Evolutionary conservation across 495 filamentous ascomycete species (phyloP).

Genomic region (Trichoderma orchidacearum): DNA sequence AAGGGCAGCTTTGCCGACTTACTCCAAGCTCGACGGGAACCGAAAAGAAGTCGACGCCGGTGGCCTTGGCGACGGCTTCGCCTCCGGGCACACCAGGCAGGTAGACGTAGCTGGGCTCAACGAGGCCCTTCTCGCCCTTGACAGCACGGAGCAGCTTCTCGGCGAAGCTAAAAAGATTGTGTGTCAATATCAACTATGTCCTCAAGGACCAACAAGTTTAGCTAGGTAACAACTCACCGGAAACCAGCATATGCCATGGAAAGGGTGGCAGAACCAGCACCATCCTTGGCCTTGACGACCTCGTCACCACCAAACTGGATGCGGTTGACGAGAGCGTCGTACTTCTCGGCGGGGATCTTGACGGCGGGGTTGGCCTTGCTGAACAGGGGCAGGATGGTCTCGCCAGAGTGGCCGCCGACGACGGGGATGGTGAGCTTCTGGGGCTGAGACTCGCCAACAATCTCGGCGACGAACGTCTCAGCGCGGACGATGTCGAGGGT

Average conservation of each 20-base stretch:
- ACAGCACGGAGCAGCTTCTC: conserved; percentile 82
- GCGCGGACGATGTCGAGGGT: conserved; percentile 96
- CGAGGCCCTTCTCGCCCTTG: conserved; percentile 77
- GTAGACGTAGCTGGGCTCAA: conserved; percentile 92
- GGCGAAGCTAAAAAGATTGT: conserved; percentile 50
- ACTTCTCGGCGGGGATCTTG: conserved; percentile 72
- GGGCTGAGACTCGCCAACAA: conserved; percentile 69
- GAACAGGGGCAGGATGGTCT: conserved; percentile 96
- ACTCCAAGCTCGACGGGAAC: conserved; percentile 90
- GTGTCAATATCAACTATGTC: conserved; percentile 12
- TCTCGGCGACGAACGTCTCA: conserved; percentile 86
- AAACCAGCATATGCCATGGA: conserved; percentile 97
- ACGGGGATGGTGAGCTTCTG: conserved; percentile 76
- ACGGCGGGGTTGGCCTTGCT: conserved; percentile 72
- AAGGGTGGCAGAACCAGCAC: conserved; percentile 85
- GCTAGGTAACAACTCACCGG: conserved; percentile 38
- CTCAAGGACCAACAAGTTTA: not conserved
- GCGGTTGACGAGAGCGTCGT: conserved; percentile 75
- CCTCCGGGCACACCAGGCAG: conserved; percentile 81
- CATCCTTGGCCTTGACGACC: conserved; percentile 96
- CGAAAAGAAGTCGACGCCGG: conserved; percentile 88
- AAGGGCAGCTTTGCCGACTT: conserved; percentile 24
- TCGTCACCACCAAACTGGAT: conserved; percentile 98
- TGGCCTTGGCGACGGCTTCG: conserved; percentile 65
- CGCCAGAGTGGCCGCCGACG: conserved; percentile 91